These are phyloP conservation scores for Saccharomycopsis malanga DNA, from an alignment of 805 yeast genomes.

Conservation along the genomic window DNA sequence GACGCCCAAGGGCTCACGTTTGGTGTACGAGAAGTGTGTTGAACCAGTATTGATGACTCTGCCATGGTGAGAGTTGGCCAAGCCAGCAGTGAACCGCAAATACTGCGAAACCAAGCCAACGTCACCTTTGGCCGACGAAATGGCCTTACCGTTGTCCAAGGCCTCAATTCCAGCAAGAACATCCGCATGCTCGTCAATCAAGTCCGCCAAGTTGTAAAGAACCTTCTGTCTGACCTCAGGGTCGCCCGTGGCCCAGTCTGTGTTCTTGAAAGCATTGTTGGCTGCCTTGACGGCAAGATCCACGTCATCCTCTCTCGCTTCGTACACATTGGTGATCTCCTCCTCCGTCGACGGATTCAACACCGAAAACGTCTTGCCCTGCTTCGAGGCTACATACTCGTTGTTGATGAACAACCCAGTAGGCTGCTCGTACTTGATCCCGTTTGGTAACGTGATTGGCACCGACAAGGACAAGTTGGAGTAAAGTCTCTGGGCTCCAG, in stretches of 20 bases:
- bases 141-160: slow-evolving; percentile 71
- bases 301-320: slow-evolving; percentile 56
- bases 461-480: slow-evolving; percentile 38
- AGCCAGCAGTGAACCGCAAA: slow-evolving; percentile 66
- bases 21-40: slow-evolving; percentile 56
- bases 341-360: slow-evolving; percentile 61
- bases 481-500: slow-evolving; percentile 22
- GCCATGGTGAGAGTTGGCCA: slow-evolving; percentile 64
- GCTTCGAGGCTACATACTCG: slow-evolving; percentile 57
- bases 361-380: slow-evolving; percentile 48
- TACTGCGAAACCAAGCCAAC: slow-evolving; percentile 57
- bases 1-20: slow-evolving; percentile 72
- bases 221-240: slow-evolving; percentile 50
- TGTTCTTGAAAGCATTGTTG: slow-evolving; percentile 46
- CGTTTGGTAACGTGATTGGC: slow-evolving; percentile 57
- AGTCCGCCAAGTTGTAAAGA: slow-evolving; percentile 57
- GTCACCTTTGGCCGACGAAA: slow-evolving; percentile 59
- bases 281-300: slow-evolving; percentile 67
- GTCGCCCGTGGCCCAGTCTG: slow-evolving; percentile 52
- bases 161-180: slow-evolving; percentile 63
- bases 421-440: slow-evolving; percentile 65
- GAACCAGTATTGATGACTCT: slow-evolving; percentile 56
- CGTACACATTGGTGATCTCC: slow-evolving; percentile 48
- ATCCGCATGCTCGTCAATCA: slow-evolving; percentile 57
- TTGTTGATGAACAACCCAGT: slow-evolving; percentile 85